phyloP scores from a whole-genome alignment of 2,329 filamentous ascomycete species.

The Fusarium sacchari region DNA sequence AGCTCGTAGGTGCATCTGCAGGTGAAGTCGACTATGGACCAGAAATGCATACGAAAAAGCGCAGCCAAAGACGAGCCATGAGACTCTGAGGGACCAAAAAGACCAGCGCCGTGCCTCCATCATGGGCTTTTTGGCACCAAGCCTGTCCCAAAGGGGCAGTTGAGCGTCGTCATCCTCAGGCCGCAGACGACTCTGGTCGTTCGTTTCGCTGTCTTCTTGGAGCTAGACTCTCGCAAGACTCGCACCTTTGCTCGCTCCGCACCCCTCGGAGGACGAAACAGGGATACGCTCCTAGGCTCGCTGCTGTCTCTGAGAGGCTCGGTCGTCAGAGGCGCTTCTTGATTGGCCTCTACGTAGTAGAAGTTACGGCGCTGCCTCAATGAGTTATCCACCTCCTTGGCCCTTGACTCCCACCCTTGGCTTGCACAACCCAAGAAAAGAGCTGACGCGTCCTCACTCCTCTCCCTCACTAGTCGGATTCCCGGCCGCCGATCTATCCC shows the following conservation, averaged over 20 bases:
- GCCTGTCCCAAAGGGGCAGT: constrained; percentile 39
- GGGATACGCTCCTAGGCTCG: neutral
- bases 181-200: constrained; percentile 35
- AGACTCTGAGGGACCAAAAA: neutral
- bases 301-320: constrained; percentile 21
- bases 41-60: constrained; percentile 28
- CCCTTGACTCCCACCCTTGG: constrained; percentile 33
- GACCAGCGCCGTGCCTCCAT: constrained; percentile 25
- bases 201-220: constrained; percentile 17
- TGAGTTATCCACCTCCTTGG: constrained; percentile 32
- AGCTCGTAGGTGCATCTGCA: constrained; percentile 34
- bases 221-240: neutral
- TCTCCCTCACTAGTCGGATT: constrained; percentile 37
- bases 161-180: constrained; percentile 48
- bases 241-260: constrained; percentile 19
- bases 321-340: constrained; percentile 8
- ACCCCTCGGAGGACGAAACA: constrained; percentile 17
- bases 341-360: constrained; percentile 24
- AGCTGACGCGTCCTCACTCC: constrained; percentile 46
- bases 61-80: constrained; percentile 18
- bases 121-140: constrained; percentile 31
- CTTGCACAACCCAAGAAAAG: constrained; percentile 41
- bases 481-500: constrained; percentile 37
- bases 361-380: constrained; percentile 28
- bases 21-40: constrained; percentile 23